Base-by-base conservation (phyloP, 1,139 yeast genomes). In the Yamadazyma triangularis region DNA sequence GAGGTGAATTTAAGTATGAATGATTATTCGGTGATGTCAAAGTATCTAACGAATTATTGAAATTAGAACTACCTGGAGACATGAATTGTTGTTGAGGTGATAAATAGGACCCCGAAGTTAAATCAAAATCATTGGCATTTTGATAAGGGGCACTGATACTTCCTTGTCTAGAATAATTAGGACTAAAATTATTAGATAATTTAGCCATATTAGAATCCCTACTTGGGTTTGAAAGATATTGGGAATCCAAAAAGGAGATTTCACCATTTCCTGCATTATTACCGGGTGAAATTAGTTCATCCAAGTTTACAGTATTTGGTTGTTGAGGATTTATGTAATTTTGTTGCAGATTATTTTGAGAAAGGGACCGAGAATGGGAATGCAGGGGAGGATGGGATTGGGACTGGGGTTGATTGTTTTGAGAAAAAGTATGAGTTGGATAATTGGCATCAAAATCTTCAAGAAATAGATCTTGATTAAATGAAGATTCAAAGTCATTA, bases 191-290 rank as follows among this genome's bases (percentile, higher is more conserved):
- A 10, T 48, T 31, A 18, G 20, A 18, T 18, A 18, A 18, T 18
- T 9, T 30, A 10, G 34, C 19, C 29, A 36, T 35, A 21, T 34
- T 19, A 6, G 41, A 25, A 23, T 38, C 42, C 30, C 47, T 54
- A 12, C 47, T 51, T 5, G 66, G 58, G 3, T 73, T 73, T 2
- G 71, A 64, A 35, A 67, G 67, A 42, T 64, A 66, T 36, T 64
- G 70, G 4, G 70, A 59, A 30, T 58, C 62, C 28, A 64, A 44
- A 31, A 59, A 64, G 27, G 52, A 36, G 25, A 41, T 38, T 29
- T 45, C 39, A 14, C 36, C 40, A 20, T 36, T 41, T 15, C 24
- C 20, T 15, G 24, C 25, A 22, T 38, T 44, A 30, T 47, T 47
- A 30, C 46, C 45, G 1, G 70, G 70, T 3, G 66, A 62, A 23